phyloP scores from a whole-genome alignment of 768 basidiomycete species.

The Phlebiopsis flavidoalba region DNA sequence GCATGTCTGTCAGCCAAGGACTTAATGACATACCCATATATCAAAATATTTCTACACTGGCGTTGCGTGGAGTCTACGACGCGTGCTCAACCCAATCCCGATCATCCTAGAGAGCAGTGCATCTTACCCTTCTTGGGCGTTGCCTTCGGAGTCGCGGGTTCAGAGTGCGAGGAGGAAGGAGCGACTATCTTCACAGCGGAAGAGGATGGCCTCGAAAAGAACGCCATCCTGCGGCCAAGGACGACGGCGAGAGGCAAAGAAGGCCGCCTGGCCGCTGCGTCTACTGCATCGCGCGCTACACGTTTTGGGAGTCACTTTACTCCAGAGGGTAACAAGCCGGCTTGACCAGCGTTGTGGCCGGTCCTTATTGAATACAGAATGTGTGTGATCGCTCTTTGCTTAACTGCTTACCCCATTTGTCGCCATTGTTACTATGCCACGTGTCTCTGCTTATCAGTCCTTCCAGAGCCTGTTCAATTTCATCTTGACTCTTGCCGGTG shows the following conservation, averaged over 20 bases:
- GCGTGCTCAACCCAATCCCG: conserved; percentile 11
- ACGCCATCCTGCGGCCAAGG: conserved; percentile 33
- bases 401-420: neutral
- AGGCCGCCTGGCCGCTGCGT: neutral
- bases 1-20: neutral
- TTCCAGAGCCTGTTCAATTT: neutral
- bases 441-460: neutral
- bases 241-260: conserved; percentile 5
- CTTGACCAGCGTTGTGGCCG: neutral
- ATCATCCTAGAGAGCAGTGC: neutral
- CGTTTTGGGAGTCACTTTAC: neutral
- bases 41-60: conserved; percentile 87
- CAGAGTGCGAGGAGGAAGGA: conserved; percentile 37
- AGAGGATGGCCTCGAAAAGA: conserved; percentile 60
- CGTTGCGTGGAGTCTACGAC: conserved; percentile 60
- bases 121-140: conserved; percentile 41
- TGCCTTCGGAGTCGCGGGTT: conserved; percentile 38
- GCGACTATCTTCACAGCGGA: conserved; percentile 70
- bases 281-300: neutral
- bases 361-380: neutral
- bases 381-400: neutral
- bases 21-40: conserved; percentile 65
- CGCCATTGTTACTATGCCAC: neutral
- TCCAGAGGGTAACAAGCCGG: neutral
- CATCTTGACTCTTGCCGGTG: neutral